A percentile compares a stretch with the other conserved stretches of the same genome.
These are phyloP conservation scores for Trichoderma asperelloides DNA, from an alignment of 495 filamentous ascomycete species.

Conservation along the genomic window DNA sequence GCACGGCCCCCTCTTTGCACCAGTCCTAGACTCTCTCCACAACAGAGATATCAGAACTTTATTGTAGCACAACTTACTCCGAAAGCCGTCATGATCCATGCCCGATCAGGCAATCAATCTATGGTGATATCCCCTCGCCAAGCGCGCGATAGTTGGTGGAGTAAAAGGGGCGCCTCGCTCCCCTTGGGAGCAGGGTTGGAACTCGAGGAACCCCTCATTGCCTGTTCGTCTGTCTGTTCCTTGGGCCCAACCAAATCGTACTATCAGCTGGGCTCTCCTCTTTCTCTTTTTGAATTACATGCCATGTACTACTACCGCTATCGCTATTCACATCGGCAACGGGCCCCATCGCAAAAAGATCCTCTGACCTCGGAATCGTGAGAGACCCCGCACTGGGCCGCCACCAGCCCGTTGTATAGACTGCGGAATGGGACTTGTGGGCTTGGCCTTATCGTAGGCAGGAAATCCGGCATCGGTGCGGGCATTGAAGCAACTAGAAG, in stretches of 20 bases:
- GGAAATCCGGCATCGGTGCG: conserved; percentile 2
- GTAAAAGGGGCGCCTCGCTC: neutral
- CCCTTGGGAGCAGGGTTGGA: neutral
- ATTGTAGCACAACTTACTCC: neutral
- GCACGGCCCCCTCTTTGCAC: neutral
- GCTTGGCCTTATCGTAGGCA: neutral
- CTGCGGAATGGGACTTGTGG: neutral
- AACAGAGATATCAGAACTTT: neutral
- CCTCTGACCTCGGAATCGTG: neutral
- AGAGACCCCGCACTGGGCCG: conserved; percentile 1
- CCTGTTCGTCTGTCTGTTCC: no score
- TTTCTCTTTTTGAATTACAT: neutral
- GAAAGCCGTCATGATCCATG: neutral
- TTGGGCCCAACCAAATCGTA: neutral
- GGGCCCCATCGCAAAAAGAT: neutral
- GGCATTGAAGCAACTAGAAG: neutral
- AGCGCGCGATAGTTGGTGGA: neutral
- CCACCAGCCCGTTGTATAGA: neutral
- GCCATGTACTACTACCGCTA: neutral
- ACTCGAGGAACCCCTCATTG: no score
- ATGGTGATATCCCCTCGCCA: neutral
- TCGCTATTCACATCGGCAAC: neutral
- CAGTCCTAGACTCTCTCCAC: neutral
- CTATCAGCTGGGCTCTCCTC: neutral
- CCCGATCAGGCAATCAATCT: conserved; percentile 1